Evolutionary conservation across 768 basidiomycete genomes (phyloP), one percentile per base, ranked within the genome.

Genomic region (Rhizopogon sp.): DNA sequence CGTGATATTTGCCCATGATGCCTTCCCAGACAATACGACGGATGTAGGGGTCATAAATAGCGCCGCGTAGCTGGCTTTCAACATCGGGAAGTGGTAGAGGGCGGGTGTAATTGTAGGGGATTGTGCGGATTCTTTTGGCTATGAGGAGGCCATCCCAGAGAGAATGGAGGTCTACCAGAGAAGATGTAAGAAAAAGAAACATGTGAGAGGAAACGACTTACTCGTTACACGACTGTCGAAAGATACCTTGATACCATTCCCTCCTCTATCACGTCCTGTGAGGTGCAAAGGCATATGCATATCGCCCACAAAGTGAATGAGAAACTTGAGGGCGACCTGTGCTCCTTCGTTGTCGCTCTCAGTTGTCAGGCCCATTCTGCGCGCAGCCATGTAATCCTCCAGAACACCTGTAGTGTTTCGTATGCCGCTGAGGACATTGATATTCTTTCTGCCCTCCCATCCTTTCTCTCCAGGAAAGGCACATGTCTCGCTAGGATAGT

Each of bases 241-340:
- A 11, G 73, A 63, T 28, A 94, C 90, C 62, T 84, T 84, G 58
- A 78, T 80, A 6, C 80, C 80, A 64, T 98, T 98, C 1, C 95
- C 96, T 5, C 96, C 96, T 31, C 90, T 79, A 61, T 93, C 84
- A 16, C 93, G 77, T 2, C 91, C 91, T 0, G 89, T 89, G 39
- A 99, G 79, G 68, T 99, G 96, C 52, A 99, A 74, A 5, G 96
- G 96, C 80, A 88, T 85, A 63, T 97, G 96, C 78, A 96, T 76
- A 67, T 98, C 96, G 0, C 96, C 94, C 10, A 97, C 53, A 62
- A 93, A 98, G 69, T 99, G 97, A 31, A 95, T 80, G 33, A 99
- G 74, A 75, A 97, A 99, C 68, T 90, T 89, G 62, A 98, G 76
- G 2, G 96, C 90, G 62, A 93, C 89, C 63, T 87, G 84, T 2